A percentile compares a stretch with the other conserved stretches of the same genome.
Conservation (phyloP, 371 early-diverging fungal species). For the Batkoa obscura region DNA sequence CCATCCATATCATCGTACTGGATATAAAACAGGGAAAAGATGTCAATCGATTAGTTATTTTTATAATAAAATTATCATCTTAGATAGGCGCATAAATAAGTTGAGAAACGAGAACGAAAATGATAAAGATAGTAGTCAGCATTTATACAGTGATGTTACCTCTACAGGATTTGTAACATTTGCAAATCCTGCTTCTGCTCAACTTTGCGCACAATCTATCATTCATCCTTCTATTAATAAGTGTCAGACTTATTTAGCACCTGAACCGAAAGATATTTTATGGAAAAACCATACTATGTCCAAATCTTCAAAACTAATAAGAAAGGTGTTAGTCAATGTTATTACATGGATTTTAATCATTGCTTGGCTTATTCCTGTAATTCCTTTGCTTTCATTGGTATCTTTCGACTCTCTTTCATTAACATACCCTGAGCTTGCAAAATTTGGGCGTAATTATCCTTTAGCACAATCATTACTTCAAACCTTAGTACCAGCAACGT, state of each 20-base stretch:
- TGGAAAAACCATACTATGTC: conserved; percentile 62
- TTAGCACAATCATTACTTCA: conserved; percentile 28
- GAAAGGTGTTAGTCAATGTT: conserved; percentile 25
- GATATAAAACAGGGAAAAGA: conserved; percentile 12
- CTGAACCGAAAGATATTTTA: conserved; percentile 78
- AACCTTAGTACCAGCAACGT: conserved; percentile 34
- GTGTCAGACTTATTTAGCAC: conserved; percentile 52
- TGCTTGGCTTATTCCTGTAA: conserved; percentile 45
- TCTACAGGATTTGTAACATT: conserved; percentile 42
- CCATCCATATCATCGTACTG: conserved; percentile 7
- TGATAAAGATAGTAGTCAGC: too few relatives aligned
- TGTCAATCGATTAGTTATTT: conserved; percentile 14
- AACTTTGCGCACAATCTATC: conserved; percentile 36
- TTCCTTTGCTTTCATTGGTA: conserved; percentile 45
- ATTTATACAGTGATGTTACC: conserved; percentile 4
- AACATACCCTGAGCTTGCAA: conserved; percentile 22
- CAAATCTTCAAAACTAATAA: conserved; percentile 22
- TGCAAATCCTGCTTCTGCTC: conserved; percentile 21
- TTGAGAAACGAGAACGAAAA: not conserved
- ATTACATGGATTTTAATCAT: conserved; percentile 36
- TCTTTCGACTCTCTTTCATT: conserved; percentile 44
- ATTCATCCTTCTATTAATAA: conserved; percentile 41
- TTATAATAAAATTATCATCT: conserved; percentile 17
- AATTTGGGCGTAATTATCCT: conserved; percentile 23
- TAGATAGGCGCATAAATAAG: conserved; percentile 12